Conservation (phyloP, 495 filamentous ascomycete species). For the Hyaloscypha bicolor region DNA sequence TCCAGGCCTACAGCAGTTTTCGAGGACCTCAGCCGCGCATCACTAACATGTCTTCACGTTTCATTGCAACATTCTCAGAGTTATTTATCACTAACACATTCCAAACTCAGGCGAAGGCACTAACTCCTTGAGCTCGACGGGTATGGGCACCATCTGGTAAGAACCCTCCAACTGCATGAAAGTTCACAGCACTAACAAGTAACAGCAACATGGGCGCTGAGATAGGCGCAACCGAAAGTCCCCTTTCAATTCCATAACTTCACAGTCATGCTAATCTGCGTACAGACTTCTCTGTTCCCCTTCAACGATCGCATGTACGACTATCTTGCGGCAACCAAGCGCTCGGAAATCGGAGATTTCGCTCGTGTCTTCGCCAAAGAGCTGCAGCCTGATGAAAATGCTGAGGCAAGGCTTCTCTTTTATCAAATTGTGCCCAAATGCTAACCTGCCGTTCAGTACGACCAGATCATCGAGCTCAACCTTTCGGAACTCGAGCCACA, state of each 20-base stretch:
- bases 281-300: slow-evolving; percentile 80
- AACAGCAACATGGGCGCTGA: slow-evolving; percentile 56
- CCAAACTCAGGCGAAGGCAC: slow-evolving; percentile 72
- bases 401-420: slow-evolving; percentile 46
- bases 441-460: slow-evolving; percentile 54
- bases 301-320: slow-evolving; percentile 98
- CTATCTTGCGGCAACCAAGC: slow-evolving; percentile 92
- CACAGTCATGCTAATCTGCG: too few species aligned
- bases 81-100: background rate
- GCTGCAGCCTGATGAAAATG: slow-evolving; percentile 87
- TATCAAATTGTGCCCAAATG: too few species aligned
- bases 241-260: too few species aligned
- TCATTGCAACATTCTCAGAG: background rate
- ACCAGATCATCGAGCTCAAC: slow-evolving; percentile 95
- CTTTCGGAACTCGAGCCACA: slow-evolving; percentile 93
- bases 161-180: slow-evolving; percentile 44
- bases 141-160: slow-evolving; percentile 73
- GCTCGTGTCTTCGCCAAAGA: slow-evolving; percentile 82
- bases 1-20: too few species aligned
- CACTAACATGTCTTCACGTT: background rate
- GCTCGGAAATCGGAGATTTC: slow-evolving; percentile 86
- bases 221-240: slow-evolving; percentile 81
- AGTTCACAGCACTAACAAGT: too few species aligned
- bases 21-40: background rate
- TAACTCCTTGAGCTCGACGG: slow-evolving; percentile 62